phyloP scores from a whole-genome alignment of 306 rosid genomes.

The Psophocarpus tetragonolobus region DNA sequence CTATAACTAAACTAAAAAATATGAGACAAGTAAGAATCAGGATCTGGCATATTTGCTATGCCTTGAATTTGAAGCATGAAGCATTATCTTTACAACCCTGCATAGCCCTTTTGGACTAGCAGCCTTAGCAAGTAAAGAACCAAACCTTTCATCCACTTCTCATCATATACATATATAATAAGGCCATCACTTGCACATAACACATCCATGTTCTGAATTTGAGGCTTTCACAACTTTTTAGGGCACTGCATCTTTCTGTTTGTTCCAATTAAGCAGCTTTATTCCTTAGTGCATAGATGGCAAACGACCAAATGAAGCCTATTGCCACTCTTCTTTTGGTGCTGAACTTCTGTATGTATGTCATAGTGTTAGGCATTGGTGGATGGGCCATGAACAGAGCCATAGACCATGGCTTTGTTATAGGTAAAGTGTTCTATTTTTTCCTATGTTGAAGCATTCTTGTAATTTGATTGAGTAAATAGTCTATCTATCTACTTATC shows the following conservation, averaged over 20 bases:
- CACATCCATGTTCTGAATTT: constrained; percentile 8
- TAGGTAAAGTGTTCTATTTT: constrained; percentile 50
- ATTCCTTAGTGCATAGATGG: constrained; percentile 49
- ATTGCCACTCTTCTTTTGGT: constrained; percentile 70
- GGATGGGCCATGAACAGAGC: constrained; percentile 96
- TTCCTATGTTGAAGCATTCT: not conserved
- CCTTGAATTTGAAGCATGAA: constrained; percentile 77
- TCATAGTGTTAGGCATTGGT: constrained; percentile 75
- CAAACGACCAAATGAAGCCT: constrained; percentile 58
- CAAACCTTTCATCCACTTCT: constrained; percentile 31
- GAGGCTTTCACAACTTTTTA: constrained; percentile 27
- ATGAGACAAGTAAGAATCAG: constrained; percentile 65
- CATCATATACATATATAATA: constrained; percentile 29
- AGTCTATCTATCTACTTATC: too few species aligned
- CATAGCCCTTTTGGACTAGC: constrained; percentile 42
- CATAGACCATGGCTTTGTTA: constrained; percentile 78
- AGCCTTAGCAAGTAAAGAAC: constrained; percentile 91
- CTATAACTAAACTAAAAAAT: constrained; percentile 35
- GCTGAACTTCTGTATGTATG: constrained; percentile 94
- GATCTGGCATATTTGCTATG: constrained; percentile 51
- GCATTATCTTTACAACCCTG: constrained; percentile 72
- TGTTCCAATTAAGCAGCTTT: constrained; percentile 13
- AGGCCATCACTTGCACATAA: constrained; percentile 29
- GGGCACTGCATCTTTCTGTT: constrained; percentile 26
- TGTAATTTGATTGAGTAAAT: not conserved